Base-by-base conservation (phyloP, 2,329 filamentous ascomycete species). In the Arthrobotrys entomopaga region DNA sequence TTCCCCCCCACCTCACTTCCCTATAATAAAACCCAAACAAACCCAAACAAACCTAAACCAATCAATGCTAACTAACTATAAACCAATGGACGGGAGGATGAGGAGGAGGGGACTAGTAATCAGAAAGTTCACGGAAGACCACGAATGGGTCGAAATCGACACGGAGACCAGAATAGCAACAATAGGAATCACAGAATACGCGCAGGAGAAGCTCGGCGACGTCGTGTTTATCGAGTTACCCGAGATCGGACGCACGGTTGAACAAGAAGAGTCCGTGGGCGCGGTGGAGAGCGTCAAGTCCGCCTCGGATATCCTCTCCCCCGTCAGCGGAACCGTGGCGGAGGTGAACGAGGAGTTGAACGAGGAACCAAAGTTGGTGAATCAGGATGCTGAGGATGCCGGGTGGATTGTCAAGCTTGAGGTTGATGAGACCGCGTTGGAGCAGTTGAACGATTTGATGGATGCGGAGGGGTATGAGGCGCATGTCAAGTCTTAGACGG, bases 271-370 rank as follows among this genome's bases (percentile, higher is more conserved):
- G 81, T 86, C 90, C 77, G 91, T 98, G 78, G 95, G 95, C 78
- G 93, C 94, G 74, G 94, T 99, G 79, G 95, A 99, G 85, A 97
- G 93, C 1, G 95, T 99, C 82, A 99, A 99, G 86, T 95, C 91
- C 76, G 95, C 95, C n/a, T 94, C 92, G 77, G 95, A 99, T 82
- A 97, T 99, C 85, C 90, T 97, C 84, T 89, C 92, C 13, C 95
- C 95, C 16, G 87, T 97, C 77, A 84, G 86, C 60, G 94, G 94
- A 80, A 90, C 84, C 78, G 88, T 99, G 75, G 86, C 87, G 42
- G 87, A 90, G 80, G 85, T 89, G 79, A 99, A 99, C 84, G 80
- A 81, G 10, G 80, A 85, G 73, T 86, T 99, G 76, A 91, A 96
- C 82, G 90, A 95, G 82, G 93, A 91, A 84, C 94, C 95, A 20